Percentiles rank a stretch among this genome's conserved stretches.
Evolutionary conservation across 2,329 filamentous ascomycete genomes (phyloP).

Genomic region (Ophiostoma tasmaniense): DNA sequence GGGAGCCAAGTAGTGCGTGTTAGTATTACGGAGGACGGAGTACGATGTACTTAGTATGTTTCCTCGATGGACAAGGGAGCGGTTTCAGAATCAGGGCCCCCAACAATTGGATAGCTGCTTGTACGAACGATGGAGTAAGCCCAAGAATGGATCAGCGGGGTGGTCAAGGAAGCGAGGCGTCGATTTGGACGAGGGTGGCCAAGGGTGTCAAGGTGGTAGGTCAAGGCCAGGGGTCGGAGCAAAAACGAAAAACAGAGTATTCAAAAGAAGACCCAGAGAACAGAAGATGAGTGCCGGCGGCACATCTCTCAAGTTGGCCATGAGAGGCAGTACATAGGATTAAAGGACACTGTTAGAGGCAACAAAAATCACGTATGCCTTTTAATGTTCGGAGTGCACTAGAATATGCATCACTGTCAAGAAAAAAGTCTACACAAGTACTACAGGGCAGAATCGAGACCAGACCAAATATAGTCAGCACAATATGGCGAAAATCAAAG

Average conservation of each 20-base stretch:
- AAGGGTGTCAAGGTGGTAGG: background rate
- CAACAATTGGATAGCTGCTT: background rate
- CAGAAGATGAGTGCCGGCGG: background rate
- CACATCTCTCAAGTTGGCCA: background rate
- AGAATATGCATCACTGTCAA: background rate
- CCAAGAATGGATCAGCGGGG: constrained; percentile 12
- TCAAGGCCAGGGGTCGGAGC: background rate
- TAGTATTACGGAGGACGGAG: background rate
- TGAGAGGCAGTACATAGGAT: background rate
- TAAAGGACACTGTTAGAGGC: background rate
- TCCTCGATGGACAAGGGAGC: background rate
- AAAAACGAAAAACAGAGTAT: background rate
- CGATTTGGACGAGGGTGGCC: background rate
- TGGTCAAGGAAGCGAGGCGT: background rate
- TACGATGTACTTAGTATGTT: background rate
- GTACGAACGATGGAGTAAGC: background rate
- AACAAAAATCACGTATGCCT: background rate
- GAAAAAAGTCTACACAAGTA: background rate
- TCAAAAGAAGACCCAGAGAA: background rate
- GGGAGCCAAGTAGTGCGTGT: background rate
- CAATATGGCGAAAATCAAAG: background rate
- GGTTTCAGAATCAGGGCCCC: background rate
- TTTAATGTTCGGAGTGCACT: background rate
- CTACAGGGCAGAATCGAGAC: background rate
- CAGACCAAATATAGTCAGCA: background rate